phyloP scores from a whole-genome alignment of 768 basidiomycete genomes.

The Kwoniella dendrophila region DNA sequence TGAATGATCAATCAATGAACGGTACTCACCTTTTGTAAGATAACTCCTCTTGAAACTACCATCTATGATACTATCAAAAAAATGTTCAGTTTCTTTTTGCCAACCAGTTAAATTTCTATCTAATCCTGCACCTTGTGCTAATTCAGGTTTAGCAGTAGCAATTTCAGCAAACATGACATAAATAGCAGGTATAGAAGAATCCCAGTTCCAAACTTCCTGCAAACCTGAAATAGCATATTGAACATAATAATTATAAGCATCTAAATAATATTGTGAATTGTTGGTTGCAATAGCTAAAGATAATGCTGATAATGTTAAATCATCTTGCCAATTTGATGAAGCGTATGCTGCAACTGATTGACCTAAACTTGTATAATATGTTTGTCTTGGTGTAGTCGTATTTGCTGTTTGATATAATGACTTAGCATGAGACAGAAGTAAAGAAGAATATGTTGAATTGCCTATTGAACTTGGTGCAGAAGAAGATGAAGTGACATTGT shows the following conservation, averaged over 20 bases:
- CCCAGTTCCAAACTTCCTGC: slow-evolving; percentile 82
- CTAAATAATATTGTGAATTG: slow-evolving; percentile 63
- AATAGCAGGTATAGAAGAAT: slow-evolving; percentile 74
- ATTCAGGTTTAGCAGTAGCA: slow-evolving; percentile 62
- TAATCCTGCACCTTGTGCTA: slow-evolving; percentile 58
- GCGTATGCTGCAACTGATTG: slow-evolving; percentile 74
- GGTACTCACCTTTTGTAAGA: slow-evolving; percentile 65
- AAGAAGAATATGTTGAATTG: slow-evolving; percentile 71
- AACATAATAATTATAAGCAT: slow-evolving; percentile 67
- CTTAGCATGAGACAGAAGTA: slow-evolving; percentile 72
- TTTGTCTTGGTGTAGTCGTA: slow-evolving; percentile 59
- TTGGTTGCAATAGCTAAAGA: slow-evolving; percentile 74
- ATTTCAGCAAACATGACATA: slow-evolving; percentile 76
- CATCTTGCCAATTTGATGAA: slow-evolving; percentile 58
- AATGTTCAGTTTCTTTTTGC: slow-evolving; percentile 70
- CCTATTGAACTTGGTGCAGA: slow-evolving; percentile 64
- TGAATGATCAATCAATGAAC: neutral
- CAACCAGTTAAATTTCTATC: slow-evolving; percentile 65
- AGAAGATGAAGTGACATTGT: slow-evolving; percentile 61
- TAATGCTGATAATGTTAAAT: slow-evolving; percentile 67
- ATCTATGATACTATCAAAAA: slow-evolving; percentile 72
- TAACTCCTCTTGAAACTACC: slow-evolving; percentile 61
- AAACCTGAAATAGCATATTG: slow-evolving; percentile 63
- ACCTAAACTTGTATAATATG: slow-evolving; percentile 35
- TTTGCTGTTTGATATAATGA: slow-evolving; percentile 76